Percentiles rank a stretch among this genome's conserved stretches.
Conservation (phyloP, 169 alveolate species). For the Cystoisospora suis region DNA sequence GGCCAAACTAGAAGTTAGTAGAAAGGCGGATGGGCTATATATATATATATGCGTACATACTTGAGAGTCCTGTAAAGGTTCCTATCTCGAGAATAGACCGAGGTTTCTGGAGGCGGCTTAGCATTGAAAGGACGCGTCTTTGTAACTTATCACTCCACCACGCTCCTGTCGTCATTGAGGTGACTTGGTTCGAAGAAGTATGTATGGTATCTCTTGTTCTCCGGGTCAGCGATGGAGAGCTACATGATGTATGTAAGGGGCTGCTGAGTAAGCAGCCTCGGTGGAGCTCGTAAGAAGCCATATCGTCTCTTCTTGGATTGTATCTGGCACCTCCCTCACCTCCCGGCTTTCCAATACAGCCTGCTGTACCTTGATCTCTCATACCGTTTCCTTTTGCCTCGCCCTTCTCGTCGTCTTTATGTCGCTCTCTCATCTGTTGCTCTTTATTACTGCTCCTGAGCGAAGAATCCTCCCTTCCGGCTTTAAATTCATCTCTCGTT, state of each 20-base stretch:
- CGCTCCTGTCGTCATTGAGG: not conserved
- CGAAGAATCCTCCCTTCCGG: not conserved
- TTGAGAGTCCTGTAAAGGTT: constrained; percentile 64
- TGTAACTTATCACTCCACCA: constrained; percentile 62
- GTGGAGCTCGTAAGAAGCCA: too few species aligned
- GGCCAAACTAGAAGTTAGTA: not conserved
- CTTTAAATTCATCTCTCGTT: not conserved
- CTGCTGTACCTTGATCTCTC: too few species aligned
- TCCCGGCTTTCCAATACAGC: too few species aligned
- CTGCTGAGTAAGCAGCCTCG: too few species aligned
- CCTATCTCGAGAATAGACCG: constrained; percentile 65
- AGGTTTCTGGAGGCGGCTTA: constrained; percentile 60
- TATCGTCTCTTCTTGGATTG: too few species aligned
- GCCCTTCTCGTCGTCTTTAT: too few species aligned
- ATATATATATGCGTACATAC: constrained; percentile 43
- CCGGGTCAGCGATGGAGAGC: too few species aligned
- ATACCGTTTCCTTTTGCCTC: too few species aligned
- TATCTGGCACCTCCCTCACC: too few species aligned
- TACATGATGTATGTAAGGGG: too few species aligned
- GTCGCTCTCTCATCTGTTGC: not conserved
- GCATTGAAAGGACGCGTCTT: constrained; percentile 52
- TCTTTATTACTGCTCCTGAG: not conserved
- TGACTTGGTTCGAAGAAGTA: not conserved
- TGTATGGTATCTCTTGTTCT: too few species aligned
- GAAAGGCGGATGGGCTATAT: not conserved